A percentile compares a stretch with the other conserved stretches of the same genome.
Evolutionary conservation across 2,329 filamentous ascomycete genomes (phyloP).

Genomic region (Talaromyces sp.): DNA sequence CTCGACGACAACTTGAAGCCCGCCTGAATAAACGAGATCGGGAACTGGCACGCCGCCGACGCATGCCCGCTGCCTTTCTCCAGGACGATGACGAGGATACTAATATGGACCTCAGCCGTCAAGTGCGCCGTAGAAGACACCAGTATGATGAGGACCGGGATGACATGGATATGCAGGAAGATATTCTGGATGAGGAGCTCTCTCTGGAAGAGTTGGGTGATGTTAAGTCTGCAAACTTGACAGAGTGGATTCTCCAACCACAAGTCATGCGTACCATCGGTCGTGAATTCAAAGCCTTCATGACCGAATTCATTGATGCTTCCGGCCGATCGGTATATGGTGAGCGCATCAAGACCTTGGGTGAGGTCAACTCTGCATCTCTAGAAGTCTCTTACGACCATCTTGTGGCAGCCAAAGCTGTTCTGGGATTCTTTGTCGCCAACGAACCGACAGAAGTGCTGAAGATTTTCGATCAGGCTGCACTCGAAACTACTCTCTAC

Average conservation of each 20-base stretch:
- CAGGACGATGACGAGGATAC: slow-evolving; percentile 78
- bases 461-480: slow-evolving; percentile 93
- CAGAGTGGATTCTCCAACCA: slow-evolving; percentile 90
- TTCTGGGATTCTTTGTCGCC: slow-evolving; percentile 90
- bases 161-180: slow-evolving; percentile 80
- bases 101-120: slow-evolving; percentile 77
- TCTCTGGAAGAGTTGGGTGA: slow-evolving; percentile 88
- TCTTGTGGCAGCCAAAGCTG: slow-evolving; percentile 83
- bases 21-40: slow-evolving; percentile 61
- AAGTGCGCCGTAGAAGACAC: slow-evolving; percentile 79
- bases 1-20: slow-evolving; percentile 59
- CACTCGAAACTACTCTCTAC: slow-evolving; percentile 91
- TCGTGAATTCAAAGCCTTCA: slow-evolving; percentile 93
- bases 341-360: slow-evolving; percentile 88
- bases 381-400: slow-evolving; percentile 96
- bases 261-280: slow-evolving; percentile 90
- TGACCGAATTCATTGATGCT: slow-evolving; percentile 92
- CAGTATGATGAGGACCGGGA: slow-evolving; percentile 93
- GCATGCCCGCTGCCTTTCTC: slow-evolving; percentile 62
- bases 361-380: slow-evolving; percentile 93
- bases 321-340: slow-evolving; percentile 90
- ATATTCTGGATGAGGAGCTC: slow-evolving; percentile 94
- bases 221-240: slow-evolving; percentile 87
- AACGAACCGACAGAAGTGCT: slow-evolving; percentile 95
- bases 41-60: slow-evolving; percentile 56